Evolutionary conservation across 331 rosid species (phyloP).

Genomic region (Rosa hybrid): DNA sequence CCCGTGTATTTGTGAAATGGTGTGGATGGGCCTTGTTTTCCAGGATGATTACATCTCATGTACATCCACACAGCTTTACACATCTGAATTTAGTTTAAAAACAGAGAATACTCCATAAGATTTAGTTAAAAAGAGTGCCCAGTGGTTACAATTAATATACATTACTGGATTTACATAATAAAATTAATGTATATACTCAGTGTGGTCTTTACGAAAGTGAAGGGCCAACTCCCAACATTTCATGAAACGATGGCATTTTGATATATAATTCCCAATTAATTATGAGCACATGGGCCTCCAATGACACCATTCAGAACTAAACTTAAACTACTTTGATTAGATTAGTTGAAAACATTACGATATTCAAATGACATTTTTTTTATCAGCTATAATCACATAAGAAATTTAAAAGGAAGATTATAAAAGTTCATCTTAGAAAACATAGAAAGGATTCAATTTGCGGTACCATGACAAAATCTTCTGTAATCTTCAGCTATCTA

Average conservation of each 20-base stretch:
- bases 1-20: not conserved
- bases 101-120: not conserved
- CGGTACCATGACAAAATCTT: not conserved
- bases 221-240: not conserved
- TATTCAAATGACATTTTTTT: not conserved
- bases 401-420: not conserved
- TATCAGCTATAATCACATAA: not conserved
- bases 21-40: not conserved
- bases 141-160: not conserved
- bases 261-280: not conserved
- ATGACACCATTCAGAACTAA: not conserved
- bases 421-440: not conserved
- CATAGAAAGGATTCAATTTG: not conserved
- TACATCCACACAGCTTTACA: not conserved
- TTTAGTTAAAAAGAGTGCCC: not conserved
- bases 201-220: not conserved
- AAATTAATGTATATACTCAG: not conserved
- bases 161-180: not conserved
- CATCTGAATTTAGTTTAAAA: not conserved
- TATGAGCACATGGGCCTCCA: not conserved
- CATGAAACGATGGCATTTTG: not conserved
- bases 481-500: not conserved
- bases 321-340: not conserved
- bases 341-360: not conserved
- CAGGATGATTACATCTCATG: not conserved